Base-by-base conservation (phyloP, 176 grass and related monocot species). In the Zizania latifolia region DNA sequence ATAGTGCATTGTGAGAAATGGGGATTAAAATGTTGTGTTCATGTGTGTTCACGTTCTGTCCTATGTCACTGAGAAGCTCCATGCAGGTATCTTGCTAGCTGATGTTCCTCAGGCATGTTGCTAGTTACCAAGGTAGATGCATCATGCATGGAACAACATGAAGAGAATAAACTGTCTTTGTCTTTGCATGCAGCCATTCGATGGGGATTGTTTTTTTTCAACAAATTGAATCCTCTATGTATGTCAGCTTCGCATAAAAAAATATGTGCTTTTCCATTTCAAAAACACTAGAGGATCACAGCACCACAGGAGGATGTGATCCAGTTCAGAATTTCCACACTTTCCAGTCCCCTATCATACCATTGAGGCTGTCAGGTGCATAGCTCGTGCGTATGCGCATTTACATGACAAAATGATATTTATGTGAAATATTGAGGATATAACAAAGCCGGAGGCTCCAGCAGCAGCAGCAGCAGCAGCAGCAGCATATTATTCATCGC, bases 11-110 rank as follows among this genome's bases (percentile, higher is more conserved):
- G 30, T 24, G 46, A 55, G 37, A 77, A 72, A 15, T 41, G 9
- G 17, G 44, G 45, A 58, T 72, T 66, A 57, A 70, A 38, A n/a
- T n/a, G n/a, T n/a, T n/a, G 21, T 10, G 45, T 71, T 74, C 62
- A 61, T n/a, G n/a, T n/a, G 26, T 29, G 26, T 48, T 50, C 60
- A 43, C 36, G 10, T 0, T 24, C 8, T 45, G 19, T 58, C 22
- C 16, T 37, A 0, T 9, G 60, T 17, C 9, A 15, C n/a, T 16
- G 59, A 43, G 6, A n/a, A n/a, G 29, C 13, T 39, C 58, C 36
- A n/a, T 10, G 62, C n/a, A 37, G 41, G 50, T 29, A 36, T 58
- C 27, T 74, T 32, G 16, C 26, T 22, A n/a, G 8, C 62, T 74
- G 27, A 19, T 66, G 23, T 62, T 65, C 8, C 23, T 10, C 55